Evolutionary conservation across 2,329 filamentous ascomycete species (phyloP), one percentile per base, ranked within the genome.

Genomic region (Aspergillus oerlinghausenensis): DNA sequence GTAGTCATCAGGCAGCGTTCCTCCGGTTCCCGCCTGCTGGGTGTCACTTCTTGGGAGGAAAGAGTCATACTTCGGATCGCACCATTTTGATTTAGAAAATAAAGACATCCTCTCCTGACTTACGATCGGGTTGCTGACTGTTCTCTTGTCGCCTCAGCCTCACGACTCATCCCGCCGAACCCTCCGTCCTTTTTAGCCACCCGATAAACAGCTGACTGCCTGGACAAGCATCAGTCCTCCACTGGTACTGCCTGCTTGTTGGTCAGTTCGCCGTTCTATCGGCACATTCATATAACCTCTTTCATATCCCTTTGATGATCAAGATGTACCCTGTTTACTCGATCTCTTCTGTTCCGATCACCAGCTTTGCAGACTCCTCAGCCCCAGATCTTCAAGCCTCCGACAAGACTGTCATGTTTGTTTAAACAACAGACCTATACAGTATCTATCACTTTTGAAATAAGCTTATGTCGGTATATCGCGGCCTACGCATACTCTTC

Each of bases 271-370:
- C 64, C 67, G 63, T 63, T 63, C 61, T 61, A 59, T 61, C 65
- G 64, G 67, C 67, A 60, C 60, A 59, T 63, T 61, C 64, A 60
- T 62, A 62, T 62, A 65, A 57, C 64, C 60, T 57, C 54, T 55
- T 49, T 56, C 55, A 53, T 57, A 40, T 45, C 55, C 57, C 54
- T 35, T 61, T 63, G 19, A 45, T 21, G 21, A 26, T 65, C 72
- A 75, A 74, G 68, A 75, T 75, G 73, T 75, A 74, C 70, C 61
- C 57, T 74, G 67, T 68, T 73, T 69, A 55, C 56, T 65, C 59
- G 50, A 60, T 60, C 57, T 64, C 65, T 60, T 59, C 61, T 61
- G 65, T 66, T 67, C 72, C 72, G 72, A 72, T 75, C 72, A 64
- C 67, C 70, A 60, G 64, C 67, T 65, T 69, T 71, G 68, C 66